These are phyloP conservation scores for Neurospora sp. DNA, from an alignment of 495 filamentous ascomycete species.

Conservation along the genomic window DNA sequence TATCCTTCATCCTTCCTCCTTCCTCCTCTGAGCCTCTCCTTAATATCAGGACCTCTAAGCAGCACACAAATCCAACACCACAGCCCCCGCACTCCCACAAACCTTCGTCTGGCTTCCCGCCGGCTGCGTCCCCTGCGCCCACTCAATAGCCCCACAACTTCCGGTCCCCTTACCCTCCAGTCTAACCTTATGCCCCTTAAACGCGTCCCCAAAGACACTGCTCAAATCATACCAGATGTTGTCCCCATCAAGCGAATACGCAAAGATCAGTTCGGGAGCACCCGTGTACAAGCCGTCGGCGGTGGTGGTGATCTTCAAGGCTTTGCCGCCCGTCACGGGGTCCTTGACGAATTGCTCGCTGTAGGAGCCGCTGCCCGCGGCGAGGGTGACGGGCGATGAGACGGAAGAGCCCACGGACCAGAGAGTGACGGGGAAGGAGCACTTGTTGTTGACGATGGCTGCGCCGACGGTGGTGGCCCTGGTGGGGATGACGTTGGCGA, in stretches of 20 bases:
- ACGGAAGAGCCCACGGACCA: slow-evolving; percentile 47
- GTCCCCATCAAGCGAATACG: slow-evolving; percentile 41
- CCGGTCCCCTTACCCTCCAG: slow-evolving; percentile 27
- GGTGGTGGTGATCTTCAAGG: slow-evolving; percentile 44
- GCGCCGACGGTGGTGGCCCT: slow-evolving; percentile 34
- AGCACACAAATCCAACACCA: slow-evolving; percentile 22
- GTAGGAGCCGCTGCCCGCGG: slow-evolving; percentile 27
- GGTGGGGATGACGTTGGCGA: not conserved
- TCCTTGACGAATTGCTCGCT: slow-evolving; percentile 36
- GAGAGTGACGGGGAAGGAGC: slow-evolving; percentile 36
- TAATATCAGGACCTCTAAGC: not conserved
- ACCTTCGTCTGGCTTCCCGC: slow-evolving; percentile 43
- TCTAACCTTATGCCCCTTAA: slow-evolving; percentile 35
- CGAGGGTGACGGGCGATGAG: slow-evolving; percentile 29
- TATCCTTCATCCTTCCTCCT: not conserved
- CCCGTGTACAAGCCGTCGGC: slow-evolving; percentile 45
- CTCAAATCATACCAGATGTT: slow-evolving; percentile 48
- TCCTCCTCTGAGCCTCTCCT: too few species aligned
- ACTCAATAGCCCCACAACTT: slow-evolving; percentile 38
- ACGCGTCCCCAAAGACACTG: slow-evolving; percentile 46
- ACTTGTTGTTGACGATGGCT: slow-evolving; percentile 45
- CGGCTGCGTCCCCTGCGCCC: slow-evolving; percentile 38
- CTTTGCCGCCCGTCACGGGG: slow-evolving; percentile 41
- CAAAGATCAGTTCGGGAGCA: slow-evolving; percentile 42
- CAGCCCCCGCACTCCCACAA: slow-evolving; percentile 28